These are phyloP conservation scores for Melaleuca quinquenervia DNA, from an alignment of 345 rosid species.

Conservation along the genomic window DNA sequence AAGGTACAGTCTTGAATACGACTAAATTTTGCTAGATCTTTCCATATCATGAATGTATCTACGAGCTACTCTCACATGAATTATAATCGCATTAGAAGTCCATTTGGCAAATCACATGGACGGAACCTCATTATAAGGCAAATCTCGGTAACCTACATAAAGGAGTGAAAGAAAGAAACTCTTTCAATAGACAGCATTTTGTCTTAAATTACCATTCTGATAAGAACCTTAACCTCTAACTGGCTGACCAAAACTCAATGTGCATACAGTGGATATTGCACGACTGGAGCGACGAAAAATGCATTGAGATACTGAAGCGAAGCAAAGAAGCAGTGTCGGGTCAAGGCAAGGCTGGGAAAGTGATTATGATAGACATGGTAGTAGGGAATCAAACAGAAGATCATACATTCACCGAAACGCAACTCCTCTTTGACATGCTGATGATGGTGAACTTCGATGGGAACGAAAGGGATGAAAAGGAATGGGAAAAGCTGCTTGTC, in stretches of 20 bases:
- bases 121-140: background rate
- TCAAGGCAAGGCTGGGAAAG: background rate
- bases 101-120: no score
- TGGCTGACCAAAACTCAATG: no score
- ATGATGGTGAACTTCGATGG: slow-evolving; percentile 10
- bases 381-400: background rate
- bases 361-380: slow-evolving; percentile 3
- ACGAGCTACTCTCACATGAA: no score
- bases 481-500: slow-evolving; percentile 18
- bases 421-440: slow-evolving; percentile 5
- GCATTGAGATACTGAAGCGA: background rate
- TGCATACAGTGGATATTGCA: background rate
- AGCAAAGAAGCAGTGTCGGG: background rate
- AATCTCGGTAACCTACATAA: background rate
- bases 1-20: no score
- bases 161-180: no score
- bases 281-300: background rate
- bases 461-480: slow-evolving; percentile 14
- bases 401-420: background rate
- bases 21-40: no score
- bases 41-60: no score
- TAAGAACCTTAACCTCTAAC: no score
- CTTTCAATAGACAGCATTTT: no score
- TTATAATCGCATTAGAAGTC: no score
- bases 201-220: no score